A percentile compares a stretch with the other conserved stretches of the same genome.
These are phyloP conservation scores for Ailanthus altissimus DNA, from an alignment of 345 rosid genomes.

Conservation along the genomic window DNA sequence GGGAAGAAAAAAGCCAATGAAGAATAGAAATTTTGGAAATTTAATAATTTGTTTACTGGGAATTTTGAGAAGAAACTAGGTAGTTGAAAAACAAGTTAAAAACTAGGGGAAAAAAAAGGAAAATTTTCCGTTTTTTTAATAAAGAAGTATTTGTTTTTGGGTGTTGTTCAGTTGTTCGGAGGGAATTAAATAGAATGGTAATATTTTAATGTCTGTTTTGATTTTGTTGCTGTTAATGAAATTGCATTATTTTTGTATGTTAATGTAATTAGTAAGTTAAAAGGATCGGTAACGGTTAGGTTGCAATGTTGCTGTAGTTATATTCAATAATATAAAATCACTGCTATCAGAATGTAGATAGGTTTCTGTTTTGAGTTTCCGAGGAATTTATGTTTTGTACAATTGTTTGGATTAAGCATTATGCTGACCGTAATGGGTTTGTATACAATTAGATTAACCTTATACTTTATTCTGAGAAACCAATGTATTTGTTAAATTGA, in stretches of 20 bases:
- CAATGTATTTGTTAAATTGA: no score
- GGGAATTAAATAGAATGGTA: not conserved
- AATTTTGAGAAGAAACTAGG: no score
- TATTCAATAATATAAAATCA: not conserved
- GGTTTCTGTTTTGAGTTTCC: not conserved
- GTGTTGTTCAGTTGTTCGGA: not conserved
- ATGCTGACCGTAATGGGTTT: no score
- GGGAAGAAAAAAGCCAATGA: conserved; percentile 21
- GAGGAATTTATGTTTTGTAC: no score
- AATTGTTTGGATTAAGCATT: no score
- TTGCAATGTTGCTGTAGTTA: not conserved
- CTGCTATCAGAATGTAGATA: not conserved
- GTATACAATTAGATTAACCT: no score
- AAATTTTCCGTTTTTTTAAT: not conserved
- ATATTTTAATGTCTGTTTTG: not conserved
- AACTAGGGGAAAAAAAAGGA: no score
- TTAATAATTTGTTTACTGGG: not conserved
- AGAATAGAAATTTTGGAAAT: not conserved
- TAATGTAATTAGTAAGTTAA: not conserved
- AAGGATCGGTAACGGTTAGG: not conserved
- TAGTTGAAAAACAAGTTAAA: not conserved
- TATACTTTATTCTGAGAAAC: not conserved
- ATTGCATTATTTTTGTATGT: not conserved
- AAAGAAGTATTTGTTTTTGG: not conserved
- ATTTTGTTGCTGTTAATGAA: not conserved